phyloP scores from a whole-genome alignment of 2,329 filamentous ascomycete genomes.

The Pyrenophora seminiperda region DNA sequence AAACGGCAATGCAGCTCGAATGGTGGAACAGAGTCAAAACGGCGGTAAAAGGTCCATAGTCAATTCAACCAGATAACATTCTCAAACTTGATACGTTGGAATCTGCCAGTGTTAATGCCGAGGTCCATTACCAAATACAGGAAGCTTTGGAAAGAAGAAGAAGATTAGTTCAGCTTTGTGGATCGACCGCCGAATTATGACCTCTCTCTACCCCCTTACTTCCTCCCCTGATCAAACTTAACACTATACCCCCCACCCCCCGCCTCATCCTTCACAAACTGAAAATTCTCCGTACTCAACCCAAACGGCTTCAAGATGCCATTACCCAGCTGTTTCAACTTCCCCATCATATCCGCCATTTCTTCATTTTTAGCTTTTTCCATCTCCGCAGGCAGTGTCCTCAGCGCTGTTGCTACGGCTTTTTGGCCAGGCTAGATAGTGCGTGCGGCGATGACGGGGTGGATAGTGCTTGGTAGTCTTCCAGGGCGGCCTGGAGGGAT shows the following conservation, averaged over 20 bases:
- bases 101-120: no score
- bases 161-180: no score
- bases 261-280: slow-evolving; percentile 91
- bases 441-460: slow-evolving; percentile 61
- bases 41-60: no score
- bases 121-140: no score
- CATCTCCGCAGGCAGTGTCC: slow-evolving; percentile 68
- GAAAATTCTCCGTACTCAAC: slow-evolving; percentile 90
- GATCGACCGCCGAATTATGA: no score
- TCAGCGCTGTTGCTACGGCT: slow-evolving; percentile 70
- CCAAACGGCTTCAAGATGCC: slow-evolving; percentile 92
- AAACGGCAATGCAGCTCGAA: no score
- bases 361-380: slow-evolving; percentile 84
- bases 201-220: background rate
- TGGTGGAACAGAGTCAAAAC: no score
- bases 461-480: slow-evolving; percentile 75
- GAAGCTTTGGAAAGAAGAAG: no score
- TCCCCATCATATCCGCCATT: slow-evolving; percentile 96
- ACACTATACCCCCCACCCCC: slow-evolving; percentile 91
- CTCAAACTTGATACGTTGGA: no score
- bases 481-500: slow-evolving; percentile 75
- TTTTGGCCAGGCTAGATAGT: slow-evolving; percentile 66
- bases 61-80: no score
- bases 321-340: slow-evolving; percentile 90
- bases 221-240: slow-evolving; percentile 70